Base-by-base conservation (phyloP, 2,329 filamentous ascomycete genomes). In the Alternaria conjuncta region DNA sequence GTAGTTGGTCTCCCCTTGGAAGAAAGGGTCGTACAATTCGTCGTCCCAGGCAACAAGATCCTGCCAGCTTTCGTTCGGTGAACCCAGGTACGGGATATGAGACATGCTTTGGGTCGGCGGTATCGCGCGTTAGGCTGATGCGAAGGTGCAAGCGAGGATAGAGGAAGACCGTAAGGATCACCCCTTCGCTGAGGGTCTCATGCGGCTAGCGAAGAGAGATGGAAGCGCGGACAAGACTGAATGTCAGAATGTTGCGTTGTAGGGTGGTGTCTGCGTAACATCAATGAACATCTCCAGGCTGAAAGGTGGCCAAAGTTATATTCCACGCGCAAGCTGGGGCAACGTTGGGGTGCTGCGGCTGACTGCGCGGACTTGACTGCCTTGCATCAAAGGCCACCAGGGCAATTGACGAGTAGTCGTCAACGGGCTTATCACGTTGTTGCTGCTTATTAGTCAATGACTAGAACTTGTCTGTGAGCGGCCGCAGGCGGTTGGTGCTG, bases 1-100 rank as follows among this genome's bases (percentile, higher is more conserved):
- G 45, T 70, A 70, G 25, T 60, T 63, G 12, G 54, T 55, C 50
- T 74, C 70, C 46, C 64, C 67, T 25, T 71, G 69, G 61, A 74
- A 78, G 30, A 76, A 59, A 10, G 74, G 67, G 55, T 77, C 71
- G 55, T 66, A 71, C n/a, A 75, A 15, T 41, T 76, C 74, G 7
- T 68, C 76, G 30, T 76, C 71, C 75, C 73, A 78, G 12, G 61
- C 64, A 46, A 78, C 59, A 7, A 78, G 55, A 20, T 75, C 72
- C 55, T 77, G 66, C 76, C 76, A 79, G 41, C 63, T 64, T 58
- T 75, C 75, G 20, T 55, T 57, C 7, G 71, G 60, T 21, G 73
- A 67, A 12, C 61, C 60, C 20, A 32, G 57, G 21, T 73, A 68
- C 36, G 58, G 66, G 25, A 63, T 61, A 45, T 64, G 63, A 45